A percentile compares a stretch with the other conserved stretches of the same genome.
Evolutionary conservation across 306 rosid genomes (phyloP).

Genomic region (Oemleria cerasiformis): DNA sequence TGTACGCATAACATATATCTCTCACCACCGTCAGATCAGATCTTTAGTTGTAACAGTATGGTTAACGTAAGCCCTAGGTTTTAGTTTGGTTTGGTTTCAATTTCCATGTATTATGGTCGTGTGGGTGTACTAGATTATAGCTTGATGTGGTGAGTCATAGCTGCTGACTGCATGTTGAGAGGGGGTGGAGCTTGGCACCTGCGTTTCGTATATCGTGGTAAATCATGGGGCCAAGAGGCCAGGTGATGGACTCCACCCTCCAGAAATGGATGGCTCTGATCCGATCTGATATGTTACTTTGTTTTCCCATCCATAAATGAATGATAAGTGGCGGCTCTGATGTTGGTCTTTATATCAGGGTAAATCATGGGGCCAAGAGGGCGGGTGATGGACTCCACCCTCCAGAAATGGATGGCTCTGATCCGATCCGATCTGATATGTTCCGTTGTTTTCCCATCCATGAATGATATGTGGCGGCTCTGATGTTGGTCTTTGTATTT

Average conservation of each 20-base stretch:
- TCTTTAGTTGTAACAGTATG: not conserved
- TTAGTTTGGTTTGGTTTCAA: not conserved
- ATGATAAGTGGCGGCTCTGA: too few relatives aligned
- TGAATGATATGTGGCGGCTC: too few relatives aligned
- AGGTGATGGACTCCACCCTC: slow-evolving; percentile 72
- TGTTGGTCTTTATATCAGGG: too few relatives aligned
- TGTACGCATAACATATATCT: too few relatives aligned
- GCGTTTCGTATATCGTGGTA: not conserved
- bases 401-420: slow-evolving; percentile 11
- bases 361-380: not conserved
- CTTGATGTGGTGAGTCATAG: too few relatives aligned
- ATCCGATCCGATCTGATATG: too few relatives aligned
- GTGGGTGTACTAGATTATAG: not conserved
- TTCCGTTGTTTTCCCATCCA: not conserved
- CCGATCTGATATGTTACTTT: too few relatives aligned
- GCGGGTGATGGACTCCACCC: slow-evolving; percentile 70
- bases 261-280: slow-evolving; percentile 11
- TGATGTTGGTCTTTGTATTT: too few relatives aligned
- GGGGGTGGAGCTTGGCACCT: slow-evolving; percentile 70
- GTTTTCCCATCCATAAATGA: not conserved
- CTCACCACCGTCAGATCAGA: not conserved
- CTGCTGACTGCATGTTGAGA: too few relatives aligned
- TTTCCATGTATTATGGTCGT: not conserved
- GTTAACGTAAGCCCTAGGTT: not conserved
- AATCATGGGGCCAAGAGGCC: not conserved